Evolutionary conservation across 495 filamentous ascomycete genomes (phyloP).

Genomic region (Parachaetomium inaequale): DNA sequence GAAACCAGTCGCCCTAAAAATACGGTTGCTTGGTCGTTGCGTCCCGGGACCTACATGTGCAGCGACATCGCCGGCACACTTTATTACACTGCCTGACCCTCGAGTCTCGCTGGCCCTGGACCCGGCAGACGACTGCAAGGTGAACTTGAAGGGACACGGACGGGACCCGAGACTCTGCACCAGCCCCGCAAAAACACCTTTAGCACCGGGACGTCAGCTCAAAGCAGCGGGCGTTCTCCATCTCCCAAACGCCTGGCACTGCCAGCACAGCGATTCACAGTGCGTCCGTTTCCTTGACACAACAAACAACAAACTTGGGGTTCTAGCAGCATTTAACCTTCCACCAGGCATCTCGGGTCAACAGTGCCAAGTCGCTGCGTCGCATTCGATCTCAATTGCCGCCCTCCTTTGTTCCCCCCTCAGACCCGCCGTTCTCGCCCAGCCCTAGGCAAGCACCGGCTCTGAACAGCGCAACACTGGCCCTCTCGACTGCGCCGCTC

Average conservation of each 20-base stretch:
- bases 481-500: constrained; percentile 18
- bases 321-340: background rate
- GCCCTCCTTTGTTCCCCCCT: constrained; percentile 1
- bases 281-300: background rate
- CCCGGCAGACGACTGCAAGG: background rate
- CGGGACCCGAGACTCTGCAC: constrained; percentile 6
- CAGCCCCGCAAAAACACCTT: constrained; percentile 23
- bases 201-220: constrained; percentile 20
- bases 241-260: constrained; percentile 18
- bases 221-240: constrained; percentile 10
- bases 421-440: constrained; percentile 5
- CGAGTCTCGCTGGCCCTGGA: background rate
- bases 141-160: background rate
- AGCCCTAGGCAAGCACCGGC: constrained; percentile 12
- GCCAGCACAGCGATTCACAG: constrained; percentile 13
- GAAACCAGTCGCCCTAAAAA: background rate
- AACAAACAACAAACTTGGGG: background rate
- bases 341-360: background rate
- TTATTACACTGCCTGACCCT: background rate
- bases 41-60: background rate
- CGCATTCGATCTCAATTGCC: constrained; percentile 9
- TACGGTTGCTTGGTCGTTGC: background rate
- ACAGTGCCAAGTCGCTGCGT: background rate
- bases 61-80: background rate
- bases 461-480: background rate